Conservation (phyloP, 768 basidiomycete genomes). For the Suillus paluster region DNA sequence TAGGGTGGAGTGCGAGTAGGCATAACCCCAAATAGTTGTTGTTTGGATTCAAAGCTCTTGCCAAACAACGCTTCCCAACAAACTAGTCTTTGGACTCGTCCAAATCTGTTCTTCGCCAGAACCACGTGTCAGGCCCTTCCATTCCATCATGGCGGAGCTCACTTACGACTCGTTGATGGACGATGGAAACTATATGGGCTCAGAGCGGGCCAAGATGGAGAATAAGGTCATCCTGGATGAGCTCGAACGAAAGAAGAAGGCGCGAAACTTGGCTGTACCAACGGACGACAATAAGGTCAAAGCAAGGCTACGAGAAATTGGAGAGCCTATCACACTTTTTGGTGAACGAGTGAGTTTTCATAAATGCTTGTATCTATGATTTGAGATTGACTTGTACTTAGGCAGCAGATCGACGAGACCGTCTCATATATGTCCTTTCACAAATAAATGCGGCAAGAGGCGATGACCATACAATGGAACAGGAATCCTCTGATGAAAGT, state of each 20-base stretch:
- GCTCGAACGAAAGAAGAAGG: slow-evolving; percentile 97
- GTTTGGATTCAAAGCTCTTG: slow-evolving; percentile 37
- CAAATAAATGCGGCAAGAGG: slow-evolving; percentile 91
- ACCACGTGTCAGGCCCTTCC: slow-evolving; percentile 3
- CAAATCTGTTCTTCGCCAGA: slow-evolving; percentile 20
- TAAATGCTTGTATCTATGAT: slow-evolving; percentile 6
- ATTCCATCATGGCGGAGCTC: slow-evolving; percentile 65
- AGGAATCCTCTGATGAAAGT: slow-evolving; percentile 68
- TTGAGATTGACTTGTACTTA: slow-evolving; percentile 39
- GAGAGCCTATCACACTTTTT: slow-evolving; percentile 96
- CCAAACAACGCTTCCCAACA: slow-evolving; percentile 36
- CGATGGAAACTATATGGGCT: slow-evolving; percentile 75
- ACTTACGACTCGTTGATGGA: slow-evolving; percentile 78
- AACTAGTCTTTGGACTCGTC: background rate
- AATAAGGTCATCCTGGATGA: slow-evolving; percentile 91
- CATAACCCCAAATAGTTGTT: slow-evolving; percentile 20
- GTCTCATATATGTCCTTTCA: slow-evolving; percentile 91
- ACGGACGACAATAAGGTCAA: slow-evolving; percentile 96
- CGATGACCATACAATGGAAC: slow-evolving; percentile 76
- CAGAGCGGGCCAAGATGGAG: slow-evolving; percentile 76
- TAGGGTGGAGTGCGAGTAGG: background rate
- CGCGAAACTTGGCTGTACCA: slow-evolving; percentile 91
- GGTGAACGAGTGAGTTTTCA: slow-evolving; percentile 85
- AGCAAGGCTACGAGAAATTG: slow-evolving; percentile 86
- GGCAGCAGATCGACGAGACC: slow-evolving; percentile 96